Percentiles rank a stretch among this genome's conserved stretches.
Conservation (phyloP, 345 rosid species). For the Gossypium raimondii region DNA sequence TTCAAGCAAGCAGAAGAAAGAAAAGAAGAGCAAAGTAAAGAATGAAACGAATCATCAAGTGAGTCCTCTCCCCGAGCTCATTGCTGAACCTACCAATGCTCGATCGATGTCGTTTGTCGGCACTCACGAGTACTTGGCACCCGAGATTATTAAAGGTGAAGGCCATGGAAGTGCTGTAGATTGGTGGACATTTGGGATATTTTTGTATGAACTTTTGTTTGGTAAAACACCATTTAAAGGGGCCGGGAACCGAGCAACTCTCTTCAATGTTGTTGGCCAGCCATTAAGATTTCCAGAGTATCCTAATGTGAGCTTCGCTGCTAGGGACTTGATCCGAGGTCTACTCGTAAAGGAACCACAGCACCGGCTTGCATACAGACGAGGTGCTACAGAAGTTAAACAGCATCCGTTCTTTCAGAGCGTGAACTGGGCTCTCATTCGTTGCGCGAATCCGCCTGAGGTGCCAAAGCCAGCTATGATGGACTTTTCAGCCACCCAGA, state of each 20-base stretch:
- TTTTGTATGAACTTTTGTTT: conserved; percentile 73
- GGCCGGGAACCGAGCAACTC: conserved; percentile 60
- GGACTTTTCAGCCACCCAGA: conserved; percentile 25
- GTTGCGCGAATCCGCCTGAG: conserved; percentile 73
- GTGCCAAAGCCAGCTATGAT: conserved; percentile 38
- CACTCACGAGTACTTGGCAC: conserved; percentile 85
- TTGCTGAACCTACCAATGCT: conserved; percentile 78
- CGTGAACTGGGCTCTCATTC: conserved; percentile 80
- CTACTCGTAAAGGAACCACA: conserved; percentile 80
- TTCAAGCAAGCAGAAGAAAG: conserved; percentile 33
- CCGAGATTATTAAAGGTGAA: conserved; percentile 84
- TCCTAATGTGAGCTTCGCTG: conserved; percentile 76
- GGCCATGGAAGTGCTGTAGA: conserved; percentile 91
- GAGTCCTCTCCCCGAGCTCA: conserved; percentile 69
- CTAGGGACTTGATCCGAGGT: conserved; percentile 69
- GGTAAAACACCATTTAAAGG: conserved; percentile 84
- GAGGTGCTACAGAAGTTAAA: conserved; percentile 82
- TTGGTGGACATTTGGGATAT: conserved; percentile 92
- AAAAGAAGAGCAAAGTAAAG: conserved; percentile 29
- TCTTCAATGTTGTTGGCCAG: conserved; percentile 70
- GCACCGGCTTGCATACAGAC: conserved; percentile 60
- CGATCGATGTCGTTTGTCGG: conserved; percentile 90
- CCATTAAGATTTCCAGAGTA: conserved; percentile 66
- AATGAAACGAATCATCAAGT: conserved; percentile 35
- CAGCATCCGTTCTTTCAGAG: conserved; percentile 80